A percentile compares a stretch with the other conserved stretches of the same genome.
phyloP scores from a whole-genome alignment of 2,329 filamentous ascomycete species.

The Pestalotiopsis sp. region DNA sequence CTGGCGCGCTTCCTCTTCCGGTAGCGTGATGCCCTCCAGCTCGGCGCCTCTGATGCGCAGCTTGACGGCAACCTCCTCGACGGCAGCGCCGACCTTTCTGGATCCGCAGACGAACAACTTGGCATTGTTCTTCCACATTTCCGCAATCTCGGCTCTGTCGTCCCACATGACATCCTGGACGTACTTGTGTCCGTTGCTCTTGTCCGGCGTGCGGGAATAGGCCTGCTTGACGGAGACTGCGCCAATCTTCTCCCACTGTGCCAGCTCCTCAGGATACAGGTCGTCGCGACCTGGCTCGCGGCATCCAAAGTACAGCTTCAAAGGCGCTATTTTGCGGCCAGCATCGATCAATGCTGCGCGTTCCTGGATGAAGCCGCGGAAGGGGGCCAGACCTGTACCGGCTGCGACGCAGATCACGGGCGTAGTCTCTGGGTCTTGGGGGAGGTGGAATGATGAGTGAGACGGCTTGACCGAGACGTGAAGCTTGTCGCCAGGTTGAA shows the following conservation, averaged over 20 bases:
- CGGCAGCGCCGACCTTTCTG: conserved; percentile 35
- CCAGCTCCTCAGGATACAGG: conserved; percentile 43
- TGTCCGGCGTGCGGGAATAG: conserved; percentile 43
- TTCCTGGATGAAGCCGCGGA: conserved; percentile 50
- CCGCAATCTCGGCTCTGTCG: conserved; percentile 18
- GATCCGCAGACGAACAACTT: conserved; percentile 61
- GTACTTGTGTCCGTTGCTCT: conserved; percentile 34
- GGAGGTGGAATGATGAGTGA: conserved; percentile 25
- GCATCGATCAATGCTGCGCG: conserved; percentile 34
- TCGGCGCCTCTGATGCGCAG: conserved; percentile 27
- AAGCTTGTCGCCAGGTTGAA: conserved; percentile 20
- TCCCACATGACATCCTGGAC: conserved; percentile 26
- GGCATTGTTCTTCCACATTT: conserved; percentile 29
- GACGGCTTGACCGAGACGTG: conserved; percentile 16
- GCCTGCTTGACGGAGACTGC: conserved; percentile 54
- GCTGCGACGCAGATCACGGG: conserved; percentile 34
- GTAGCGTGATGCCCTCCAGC: conserved; percentile 11
- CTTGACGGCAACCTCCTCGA: conserved; percentile 33
- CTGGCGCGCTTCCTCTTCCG: conserved; percentile 22
- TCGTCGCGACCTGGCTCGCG: conserved; percentile 44
- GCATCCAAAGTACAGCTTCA: conserved; percentile 53
- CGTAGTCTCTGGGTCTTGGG: conserved; percentile 24
- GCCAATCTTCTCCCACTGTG: conserved; percentile 48
- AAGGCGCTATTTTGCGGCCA: conserved; percentile 45
- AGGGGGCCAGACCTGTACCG: conserved; percentile 46